These are phyloP conservation scores for Nemania sp. DNA, from an alignment of 2,329 filamentous ascomycete genomes.

Conservation along the genomic window DNA sequence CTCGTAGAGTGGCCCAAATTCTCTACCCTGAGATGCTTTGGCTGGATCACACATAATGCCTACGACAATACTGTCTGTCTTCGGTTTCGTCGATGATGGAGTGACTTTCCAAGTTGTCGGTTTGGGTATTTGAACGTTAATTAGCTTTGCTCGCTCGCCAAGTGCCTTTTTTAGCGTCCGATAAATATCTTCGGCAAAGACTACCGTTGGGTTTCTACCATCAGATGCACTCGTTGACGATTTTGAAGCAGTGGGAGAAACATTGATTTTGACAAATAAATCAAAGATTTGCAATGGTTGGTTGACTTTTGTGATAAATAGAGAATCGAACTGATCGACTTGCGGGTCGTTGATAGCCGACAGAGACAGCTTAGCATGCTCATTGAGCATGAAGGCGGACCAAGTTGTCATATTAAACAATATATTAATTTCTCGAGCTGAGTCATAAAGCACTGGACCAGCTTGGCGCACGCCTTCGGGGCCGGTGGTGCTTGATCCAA, in stretches of 20 bases:
- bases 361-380: slow-evolving; percentile 80
- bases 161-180: slow-evolving; percentile 76
- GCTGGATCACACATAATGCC: slow-evolving; percentile 79
- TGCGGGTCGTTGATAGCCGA: slow-evolving; percentile 78
- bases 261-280: slow-evolving; percentile 54
- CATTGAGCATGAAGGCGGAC: slow-evolving; percentile 80
- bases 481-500: slow-evolving; percentile 60
- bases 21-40: slow-evolving; percentile 80
- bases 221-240: slow-evolving; percentile 50
- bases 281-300: slow-evolving; percentile 69
- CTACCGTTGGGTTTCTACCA: slow-evolving; percentile 57
- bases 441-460: slow-evolving; percentile 82
- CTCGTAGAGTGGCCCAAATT: slow-evolving; percentile 89
- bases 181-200: slow-evolving; percentile 70
- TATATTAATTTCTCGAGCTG: slow-evolving; percentile 79
- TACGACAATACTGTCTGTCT: slow-evolving; percentile 63
- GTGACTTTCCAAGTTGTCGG: slow-evolving; percentile 61
- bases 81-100: slow-evolving; percentile 50
- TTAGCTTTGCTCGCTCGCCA: slow-evolving; percentile 76
- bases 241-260: slow-evolving; percentile 43
- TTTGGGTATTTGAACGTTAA: slow-evolving; percentile 67
- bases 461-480: slow-evolving; percentile 58
- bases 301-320: slow-evolving; percentile 78
- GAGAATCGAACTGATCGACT: slow-evolving; percentile 83
- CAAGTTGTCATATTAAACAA: slow-evolving; percentile 91